These are phyloP conservation scores for Sclerotinia spermophila DNA, from an alignment of 2,329 filamentous ascomycete genomes.

Conservation along the genomic window DNA sequence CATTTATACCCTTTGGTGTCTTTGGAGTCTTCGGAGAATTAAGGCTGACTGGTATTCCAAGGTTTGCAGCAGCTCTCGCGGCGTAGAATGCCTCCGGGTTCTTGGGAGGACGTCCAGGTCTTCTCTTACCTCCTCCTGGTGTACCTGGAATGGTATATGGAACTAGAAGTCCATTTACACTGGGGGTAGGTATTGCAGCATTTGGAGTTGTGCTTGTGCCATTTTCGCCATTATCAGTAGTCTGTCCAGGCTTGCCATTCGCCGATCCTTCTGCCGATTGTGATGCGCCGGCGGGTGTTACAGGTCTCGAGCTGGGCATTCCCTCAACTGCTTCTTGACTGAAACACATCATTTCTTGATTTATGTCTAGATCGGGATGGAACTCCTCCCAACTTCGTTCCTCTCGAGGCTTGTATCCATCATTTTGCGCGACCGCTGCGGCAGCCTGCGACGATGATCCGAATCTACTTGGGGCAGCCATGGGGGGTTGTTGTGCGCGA, in stretches of 20 bases:
- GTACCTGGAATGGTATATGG: slow-evolving; percentile 37
- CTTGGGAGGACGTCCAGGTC: slow-evolving; percentile 62
- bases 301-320: slow-evolving; percentile 47
- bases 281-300: slow-evolving; percentile 40
- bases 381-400: slow-evolving; percentile 98
- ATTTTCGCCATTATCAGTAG: slow-evolving; percentile 27
- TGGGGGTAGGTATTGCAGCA: slow-evolving; percentile 26
- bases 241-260: slow-evolving; percentile 39
- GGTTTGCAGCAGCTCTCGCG: slow-evolving; percentile 42
- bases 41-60: slow-evolving; percentile 24
- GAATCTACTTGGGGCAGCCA: slow-evolving; percentile 27
- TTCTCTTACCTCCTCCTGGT: slow-evolving; percentile 47
- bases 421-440: slow-evolving; percentile 82
- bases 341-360: slow-evolving; percentile 73
- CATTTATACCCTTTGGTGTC: slow-evolving; percentile 65
- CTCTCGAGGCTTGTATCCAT: slow-evolving; percentile 95
- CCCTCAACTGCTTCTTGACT: slow-evolving; percentile 83
- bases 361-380: slow-evolving; percentile 90
- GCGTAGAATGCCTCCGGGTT: slow-evolving; percentile 57
- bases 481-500: slow-evolving; percentile 48
- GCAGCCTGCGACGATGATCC: slow-evolving; percentile 60
- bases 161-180: slow-evolving; percentile 27
- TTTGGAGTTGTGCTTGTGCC: slow-evolving; percentile 30
- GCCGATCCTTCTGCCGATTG: slow-evolving; percentile 40
- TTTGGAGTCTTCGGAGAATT: slow-evolving; percentile 42